These are phyloP conservation scores for Globisporangium cylindrosporum DNA, from an alignment of 352 stramenopile species.

Conservation along the genomic window DNA sequence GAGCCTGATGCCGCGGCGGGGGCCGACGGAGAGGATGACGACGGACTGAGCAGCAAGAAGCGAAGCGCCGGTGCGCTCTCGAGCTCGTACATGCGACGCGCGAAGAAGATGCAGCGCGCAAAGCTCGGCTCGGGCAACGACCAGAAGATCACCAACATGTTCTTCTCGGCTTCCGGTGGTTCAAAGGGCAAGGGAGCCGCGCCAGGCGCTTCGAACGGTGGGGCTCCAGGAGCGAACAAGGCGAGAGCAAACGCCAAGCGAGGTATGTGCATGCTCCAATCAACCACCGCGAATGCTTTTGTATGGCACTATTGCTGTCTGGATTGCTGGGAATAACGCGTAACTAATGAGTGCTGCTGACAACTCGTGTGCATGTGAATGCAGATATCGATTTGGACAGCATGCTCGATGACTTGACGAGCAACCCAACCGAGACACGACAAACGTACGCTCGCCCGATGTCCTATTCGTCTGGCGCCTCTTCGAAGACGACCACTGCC, in stretches of 20 bases:
- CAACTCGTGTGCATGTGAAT: background rate
- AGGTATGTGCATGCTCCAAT: constrained; percentile 16
- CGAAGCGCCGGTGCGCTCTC: constrained; percentile 74
- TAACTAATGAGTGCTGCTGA: constrained; percentile 2
- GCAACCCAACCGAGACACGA: constrained; percentile 69
- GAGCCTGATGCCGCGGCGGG: constrained; percentile 40
- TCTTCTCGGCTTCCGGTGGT: constrained; percentile 60
- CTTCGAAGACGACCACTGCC: constrained; percentile 22
- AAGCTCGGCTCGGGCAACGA: constrained; percentile 71
- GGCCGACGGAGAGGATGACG: constrained; percentile 39
- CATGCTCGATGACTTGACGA: constrained; percentile 83
- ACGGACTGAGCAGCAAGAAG: constrained; percentile 48
- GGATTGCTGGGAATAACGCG: background rate
- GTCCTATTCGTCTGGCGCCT: constrained; percentile 50
- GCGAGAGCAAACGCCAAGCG: constrained; percentile 38
- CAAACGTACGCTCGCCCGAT: constrained; percentile 48
- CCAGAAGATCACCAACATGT: constrained; percentile 90
- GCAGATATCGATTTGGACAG: constrained; percentile 86
- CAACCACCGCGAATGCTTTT: background rate
- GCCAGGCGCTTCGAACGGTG: constrained; percentile 13
- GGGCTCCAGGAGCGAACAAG: constrained; percentile 18
- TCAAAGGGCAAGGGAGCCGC: constrained; percentile 33
- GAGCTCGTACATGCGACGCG: constrained; percentile 66
- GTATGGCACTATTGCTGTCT: background rate
- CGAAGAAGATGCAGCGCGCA: constrained; percentile 82